Conservation (phyloP, 208 protist genomes). For the Wallacemonas sp. region DNA sequence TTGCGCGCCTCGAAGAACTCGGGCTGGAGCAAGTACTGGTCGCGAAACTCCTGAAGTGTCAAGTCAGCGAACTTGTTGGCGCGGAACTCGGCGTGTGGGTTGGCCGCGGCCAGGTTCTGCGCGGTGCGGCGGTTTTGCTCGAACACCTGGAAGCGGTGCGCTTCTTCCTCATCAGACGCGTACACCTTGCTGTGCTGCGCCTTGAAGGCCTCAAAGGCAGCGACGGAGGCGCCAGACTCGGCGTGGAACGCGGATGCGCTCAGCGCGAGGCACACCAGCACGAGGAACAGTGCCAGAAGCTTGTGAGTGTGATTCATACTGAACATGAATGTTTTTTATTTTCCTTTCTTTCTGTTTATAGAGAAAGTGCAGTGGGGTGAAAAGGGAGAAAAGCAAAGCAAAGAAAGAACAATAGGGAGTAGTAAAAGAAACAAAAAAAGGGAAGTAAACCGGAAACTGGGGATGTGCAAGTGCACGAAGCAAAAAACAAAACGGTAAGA, state of each 20-base stretch:
- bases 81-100: conserved; percentile 65
- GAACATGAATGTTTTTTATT: neutral
- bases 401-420: neutral
- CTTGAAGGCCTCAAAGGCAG: conserved; percentile 75
- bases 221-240: conserved; percentile 12
- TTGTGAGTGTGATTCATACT: conserved; percentile 8
- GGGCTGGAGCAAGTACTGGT: conserved; percentile 32
- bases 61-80: conserved; percentile 51
- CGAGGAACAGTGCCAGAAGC: conserved; percentile 10
- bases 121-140: conserved; percentile 51
- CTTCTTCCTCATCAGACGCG: conserved; percentile 45
- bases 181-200: conserved; percentile 63
- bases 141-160: conserved; percentile 55
- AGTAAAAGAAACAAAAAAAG: neutral
- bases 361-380: conserved; percentile 19
- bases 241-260: neutral
- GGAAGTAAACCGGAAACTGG: too few species aligned
- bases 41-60: conserved; percentile 49
- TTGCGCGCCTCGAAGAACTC: conserved; percentile 14
- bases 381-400: conserved; percentile 8
- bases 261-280: conserved; percentile 7
- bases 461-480: too few species aligned
- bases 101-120: conserved; percentile 28
- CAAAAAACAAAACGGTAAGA: too few species aligned
- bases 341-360: neutral